These are phyloP conservation scores for Lactarius evosmus DNA, from an alignment of 768 basidiomycete species.

Conservation along the genomic window DNA sequence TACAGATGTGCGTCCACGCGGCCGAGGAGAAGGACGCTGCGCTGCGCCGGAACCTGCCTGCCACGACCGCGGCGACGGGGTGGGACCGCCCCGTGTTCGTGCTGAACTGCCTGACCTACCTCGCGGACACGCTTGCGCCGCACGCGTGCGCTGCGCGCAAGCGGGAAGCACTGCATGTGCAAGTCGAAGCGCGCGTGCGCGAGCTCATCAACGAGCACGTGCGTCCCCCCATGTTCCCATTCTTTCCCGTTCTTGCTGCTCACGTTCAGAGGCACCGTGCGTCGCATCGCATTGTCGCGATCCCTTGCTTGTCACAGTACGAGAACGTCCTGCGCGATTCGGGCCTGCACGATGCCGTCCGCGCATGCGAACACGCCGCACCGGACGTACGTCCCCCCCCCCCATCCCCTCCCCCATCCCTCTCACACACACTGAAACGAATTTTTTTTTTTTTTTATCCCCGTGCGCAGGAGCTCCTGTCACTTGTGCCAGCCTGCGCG, in stretches of 20 bases:
- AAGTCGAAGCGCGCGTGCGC: constrained; percentile 60
- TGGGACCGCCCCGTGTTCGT: constrained; percentile 87
- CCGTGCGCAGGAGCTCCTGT: constrained; percentile 60
- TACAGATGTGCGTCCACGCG: constrained; percentile 68
- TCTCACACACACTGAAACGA: not conserved
- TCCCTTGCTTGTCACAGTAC: constrained; percentile 41
- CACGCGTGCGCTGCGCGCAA: constrained; percentile 68
- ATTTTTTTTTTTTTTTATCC: no score
- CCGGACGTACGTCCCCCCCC: constrained; percentile 37
- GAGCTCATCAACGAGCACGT: constrained; percentile 82
- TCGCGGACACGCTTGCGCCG: constrained; percentile 68
- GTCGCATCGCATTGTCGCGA: no score
- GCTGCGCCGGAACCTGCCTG: constrained; percentile 41
- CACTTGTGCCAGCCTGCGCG: constrained; percentile 64
- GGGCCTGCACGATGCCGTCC: constrained; percentile 47
- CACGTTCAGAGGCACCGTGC: no score
- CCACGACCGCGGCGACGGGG: not conserved
- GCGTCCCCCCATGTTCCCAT: constrained; percentile 36
- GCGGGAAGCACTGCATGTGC: constrained; percentile 50
- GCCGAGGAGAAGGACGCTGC: constrained; percentile 70
- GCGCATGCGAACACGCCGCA: constrained; percentile 41
- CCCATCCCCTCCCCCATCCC: not conserved
- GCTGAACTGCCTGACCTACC: constrained; percentile 80
- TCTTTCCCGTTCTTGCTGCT: constrained; percentile 11
- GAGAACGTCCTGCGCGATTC: constrained; percentile 51